Evolutionary conservation across 179 eudicot genomes (phyloP).

Genomic region (Beta macrorhiza): DNA sequence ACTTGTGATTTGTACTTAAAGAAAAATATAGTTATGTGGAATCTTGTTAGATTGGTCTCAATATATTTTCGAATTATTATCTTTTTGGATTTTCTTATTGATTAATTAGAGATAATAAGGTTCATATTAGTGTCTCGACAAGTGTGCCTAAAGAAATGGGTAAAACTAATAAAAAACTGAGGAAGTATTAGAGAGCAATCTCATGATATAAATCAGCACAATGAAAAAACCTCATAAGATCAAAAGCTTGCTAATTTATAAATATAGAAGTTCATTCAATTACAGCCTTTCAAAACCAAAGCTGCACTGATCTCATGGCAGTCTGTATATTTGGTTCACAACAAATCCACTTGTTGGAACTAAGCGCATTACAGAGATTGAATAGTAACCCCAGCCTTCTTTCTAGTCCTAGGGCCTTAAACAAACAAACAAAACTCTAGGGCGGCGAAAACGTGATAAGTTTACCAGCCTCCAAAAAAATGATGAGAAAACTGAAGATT

Average conservation of each 20-base stretch:
- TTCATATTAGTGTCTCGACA: too few species aligned
- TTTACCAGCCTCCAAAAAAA: slow-evolving; percentile 25
- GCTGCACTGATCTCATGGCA: slow-evolving; percentile 14
- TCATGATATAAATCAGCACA: too few species aligned
- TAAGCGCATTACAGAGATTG: slow-evolving; percentile 10
- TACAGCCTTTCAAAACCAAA: slow-evolving; percentile 27
- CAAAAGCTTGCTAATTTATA: slow-evolving; percentile 2
- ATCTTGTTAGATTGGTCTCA: too few species aligned
- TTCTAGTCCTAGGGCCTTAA: slow-evolving; percentile 16
- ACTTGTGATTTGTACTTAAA: too few species aligned
- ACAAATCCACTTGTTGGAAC: slow-evolving; percentile 42
- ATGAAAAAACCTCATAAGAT: too few species aligned
- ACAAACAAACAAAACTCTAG: slow-evolving; percentile 17
- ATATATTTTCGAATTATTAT: too few species aligned
- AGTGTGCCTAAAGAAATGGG: too few species aligned
- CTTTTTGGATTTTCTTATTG: too few species aligned
- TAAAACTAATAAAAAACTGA: too few species aligned
- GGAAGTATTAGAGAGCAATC: too few species aligned
- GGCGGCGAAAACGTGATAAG: slow-evolving; percentile 16
- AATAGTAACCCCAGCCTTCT: slow-evolving; percentile 19
- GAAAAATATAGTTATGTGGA: too few species aligned
- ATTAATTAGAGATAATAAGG: too few species aligned
- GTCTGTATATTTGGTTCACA: slow-evolving; percentile 22
- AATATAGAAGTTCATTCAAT: slow-evolving; percentile 4
- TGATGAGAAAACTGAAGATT: slow-evolving; percentile 32